Conservation (phyloP, 1,139 yeast species). For the Suhomyces bokatorum region DNA sequence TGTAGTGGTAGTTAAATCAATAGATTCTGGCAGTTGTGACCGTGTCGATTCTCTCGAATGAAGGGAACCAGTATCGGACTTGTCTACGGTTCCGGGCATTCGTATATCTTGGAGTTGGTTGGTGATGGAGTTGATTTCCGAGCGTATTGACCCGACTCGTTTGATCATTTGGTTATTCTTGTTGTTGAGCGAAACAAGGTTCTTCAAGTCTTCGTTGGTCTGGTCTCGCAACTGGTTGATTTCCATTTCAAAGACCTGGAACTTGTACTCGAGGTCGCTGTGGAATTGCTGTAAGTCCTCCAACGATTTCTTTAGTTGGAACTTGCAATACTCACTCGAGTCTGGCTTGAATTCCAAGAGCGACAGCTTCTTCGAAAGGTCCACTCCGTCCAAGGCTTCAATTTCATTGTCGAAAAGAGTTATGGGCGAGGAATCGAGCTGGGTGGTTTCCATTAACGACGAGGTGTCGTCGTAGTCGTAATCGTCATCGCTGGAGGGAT, state of each 20-base stretch:
- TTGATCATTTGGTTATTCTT: constrained; percentile 13
- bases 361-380: constrained; percentile 3
- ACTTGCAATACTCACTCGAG: not conserved
- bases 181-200: constrained; percentile 10
- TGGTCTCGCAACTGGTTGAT: constrained; percentile 12
- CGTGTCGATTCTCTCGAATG: no score
- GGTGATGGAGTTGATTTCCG: constrained; percentile 11
- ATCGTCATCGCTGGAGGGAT: constrained; percentile 5
- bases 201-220: constrained; percentile 14
- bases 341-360: not conserved
- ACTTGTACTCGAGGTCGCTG: constrained; percentile 11
- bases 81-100: not conserved
- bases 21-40: no score
- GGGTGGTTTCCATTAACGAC: constrained; percentile 17
- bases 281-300: constrained; percentile 16
- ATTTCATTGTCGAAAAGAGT: constrained; percentile 4
- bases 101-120: constrained; percentile 12
- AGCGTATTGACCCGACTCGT: constrained; percentile 11
- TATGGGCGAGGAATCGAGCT: constrained; percentile 6
- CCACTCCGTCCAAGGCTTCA: constrained; percentile 6
- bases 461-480: constrained; percentile 16
- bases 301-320: constrained; percentile 16
- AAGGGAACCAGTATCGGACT: no score
- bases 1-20: not conserved
- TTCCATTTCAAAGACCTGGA: constrained; percentile 14